Evolutionary conservation across 768 basidiomycete genomes (phyloP).

Genomic region (Calocera viscosa): DNA sequence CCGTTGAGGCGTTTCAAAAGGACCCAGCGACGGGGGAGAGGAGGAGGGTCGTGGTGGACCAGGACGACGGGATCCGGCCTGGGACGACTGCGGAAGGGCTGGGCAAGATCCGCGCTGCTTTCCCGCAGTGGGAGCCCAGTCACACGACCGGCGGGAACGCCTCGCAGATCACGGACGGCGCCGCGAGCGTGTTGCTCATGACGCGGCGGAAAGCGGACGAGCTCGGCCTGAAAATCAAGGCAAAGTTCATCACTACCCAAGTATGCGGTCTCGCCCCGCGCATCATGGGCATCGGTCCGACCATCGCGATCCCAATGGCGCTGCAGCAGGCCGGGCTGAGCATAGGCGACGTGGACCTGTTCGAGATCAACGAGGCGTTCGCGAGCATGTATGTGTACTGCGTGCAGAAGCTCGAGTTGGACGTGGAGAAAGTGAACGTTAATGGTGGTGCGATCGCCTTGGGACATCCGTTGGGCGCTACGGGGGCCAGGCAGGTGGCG

Average conservation of each 20-base stretch:
- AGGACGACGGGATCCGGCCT: slow-evolving; percentile 58
- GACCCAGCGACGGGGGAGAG: slow-evolving; percentile 31
- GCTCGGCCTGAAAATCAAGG: slow-evolving; percentile 59
- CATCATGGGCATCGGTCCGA: slow-evolving; percentile 81
- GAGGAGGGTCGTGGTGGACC: slow-evolving; percentile 39
- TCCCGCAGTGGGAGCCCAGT: slow-evolving; percentile 66
- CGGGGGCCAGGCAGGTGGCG: slow-evolving; percentile 73
- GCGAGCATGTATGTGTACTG: slow-evolving; percentile 72
- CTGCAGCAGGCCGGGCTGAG: slow-evolving; percentile 54
- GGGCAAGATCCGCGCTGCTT: slow-evolving; percentile 55
- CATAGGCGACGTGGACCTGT: slow-evolving; percentile 61
- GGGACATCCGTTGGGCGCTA: slow-evolving; percentile 42
- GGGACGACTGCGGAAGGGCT: slow-evolving; percentile 58
- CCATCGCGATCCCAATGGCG: slow-evolving; percentile 68
- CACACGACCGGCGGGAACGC: slow-evolving; percentile 78
- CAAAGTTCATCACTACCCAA: slow-evolving; percentile 61
- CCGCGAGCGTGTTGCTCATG: slow-evolving; percentile 73
- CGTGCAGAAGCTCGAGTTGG: slow-evolving; percentile 50
- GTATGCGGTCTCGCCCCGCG: slow-evolving; percentile 63
- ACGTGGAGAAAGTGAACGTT: slow-evolving; percentile 62
- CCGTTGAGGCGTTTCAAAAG: slow-evolving; percentile 33
- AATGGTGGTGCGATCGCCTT: slow-evolving; percentile 86
- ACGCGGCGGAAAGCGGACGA: slow-evolving; percentile 63
- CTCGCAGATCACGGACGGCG: slow-evolving; percentile 73
- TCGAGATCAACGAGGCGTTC: slow-evolving; percentile 89